Conservation (phyloP, 495 filamentous ascomycete species). For the Podospora pseudocomata region DNA sequence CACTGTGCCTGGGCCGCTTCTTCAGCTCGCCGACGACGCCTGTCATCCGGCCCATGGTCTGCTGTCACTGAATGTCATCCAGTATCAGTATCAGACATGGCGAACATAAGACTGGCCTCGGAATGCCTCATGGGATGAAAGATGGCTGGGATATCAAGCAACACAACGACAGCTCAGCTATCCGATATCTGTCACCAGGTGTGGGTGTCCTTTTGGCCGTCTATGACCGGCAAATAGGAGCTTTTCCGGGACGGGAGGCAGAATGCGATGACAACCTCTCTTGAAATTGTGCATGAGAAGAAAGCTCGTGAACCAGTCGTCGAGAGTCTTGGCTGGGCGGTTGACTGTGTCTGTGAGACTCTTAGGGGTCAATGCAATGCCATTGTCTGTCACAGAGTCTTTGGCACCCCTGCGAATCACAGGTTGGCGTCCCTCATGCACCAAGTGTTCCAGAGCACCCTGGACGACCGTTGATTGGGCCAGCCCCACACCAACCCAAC, state of each 20-base stretch:
- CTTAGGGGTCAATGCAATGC: constrained; percentile 33
- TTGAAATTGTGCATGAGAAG: constrained; percentile 14
- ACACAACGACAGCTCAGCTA: not conserved
- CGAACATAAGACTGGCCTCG: not conserved
- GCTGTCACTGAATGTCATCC: not conserved
- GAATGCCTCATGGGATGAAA: not conserved
- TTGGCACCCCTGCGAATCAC: constrained; percentile 39
- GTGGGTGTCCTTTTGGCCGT: not conserved
- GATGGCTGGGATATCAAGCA: not conserved
- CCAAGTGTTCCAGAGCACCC: constrained; percentile 39
- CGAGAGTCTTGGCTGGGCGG: constrained; percentile 25
- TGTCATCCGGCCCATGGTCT: not conserved
- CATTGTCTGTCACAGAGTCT: constrained; percentile 32
- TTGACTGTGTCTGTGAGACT: constrained; percentile 22
- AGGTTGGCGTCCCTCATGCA: constrained; percentile 39
- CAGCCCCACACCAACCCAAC: constrained; percentile 27
- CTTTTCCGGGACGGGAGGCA: not conserved
- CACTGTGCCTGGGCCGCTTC: not conserved
- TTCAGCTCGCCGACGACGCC: not conserved
- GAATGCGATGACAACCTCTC: not conserved
- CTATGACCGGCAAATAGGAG: not conserved
- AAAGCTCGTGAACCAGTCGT: constrained; percentile 10
- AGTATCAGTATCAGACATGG: not conserved
- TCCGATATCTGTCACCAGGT: not conserved
- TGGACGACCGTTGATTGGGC: constrained; percentile 38